A percentile compares a stretch with the other conserved stretches of the same genome.
These are phyloP conservation scores for Vitis hybrid DNA, from an alignment of 177 flowering plant genomes.

Conservation along the genomic window DNA sequence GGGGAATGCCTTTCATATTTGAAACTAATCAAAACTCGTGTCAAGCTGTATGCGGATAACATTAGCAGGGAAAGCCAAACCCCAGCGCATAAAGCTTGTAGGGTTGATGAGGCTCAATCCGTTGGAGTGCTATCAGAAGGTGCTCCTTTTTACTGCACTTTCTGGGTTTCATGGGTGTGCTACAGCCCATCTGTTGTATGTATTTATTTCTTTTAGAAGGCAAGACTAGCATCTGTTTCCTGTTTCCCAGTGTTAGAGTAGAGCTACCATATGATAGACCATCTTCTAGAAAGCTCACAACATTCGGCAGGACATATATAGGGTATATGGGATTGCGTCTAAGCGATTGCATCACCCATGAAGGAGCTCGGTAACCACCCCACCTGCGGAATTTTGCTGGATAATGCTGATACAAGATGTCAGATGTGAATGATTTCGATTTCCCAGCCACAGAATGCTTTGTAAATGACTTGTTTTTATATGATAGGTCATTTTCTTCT, in stretches of 20 bases:
- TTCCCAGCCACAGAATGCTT: too few species aligned
- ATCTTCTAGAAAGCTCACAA: too few species aligned
- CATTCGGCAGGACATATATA: too few species aligned
- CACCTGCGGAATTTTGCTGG: too few species aligned
- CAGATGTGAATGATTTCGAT: too few species aligned
- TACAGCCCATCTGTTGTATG: neutral
- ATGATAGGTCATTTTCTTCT: too few species aligned
- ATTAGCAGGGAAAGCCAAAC: constrained; percentile 12
- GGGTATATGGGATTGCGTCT: neutral
- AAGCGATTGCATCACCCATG: neutral
- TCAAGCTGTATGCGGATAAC: constrained; percentile 37
- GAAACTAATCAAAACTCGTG: constrained; percentile 46
- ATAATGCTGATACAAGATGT: too few species aligned
- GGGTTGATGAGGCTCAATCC: neutral
- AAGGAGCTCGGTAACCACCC: neutral
- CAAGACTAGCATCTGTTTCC: neutral
- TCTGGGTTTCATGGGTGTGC: constrained; percentile 10
- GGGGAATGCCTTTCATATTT: constrained; percentile 61
- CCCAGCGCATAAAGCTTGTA: constrained; percentile 10
- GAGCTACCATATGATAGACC: too few species aligned
- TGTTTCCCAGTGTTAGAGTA: neutral
- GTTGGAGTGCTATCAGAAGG: constrained; percentile 18
- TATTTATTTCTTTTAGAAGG: neutral
- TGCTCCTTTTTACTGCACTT: constrained; percentile 21
- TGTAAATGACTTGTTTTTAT: too few species aligned